A percentile compares a stretch with the other conserved stretches of the same genome.
phyloP scores from a whole-genome alignment of 805 yeast species.

The Candida alai region DNA sequence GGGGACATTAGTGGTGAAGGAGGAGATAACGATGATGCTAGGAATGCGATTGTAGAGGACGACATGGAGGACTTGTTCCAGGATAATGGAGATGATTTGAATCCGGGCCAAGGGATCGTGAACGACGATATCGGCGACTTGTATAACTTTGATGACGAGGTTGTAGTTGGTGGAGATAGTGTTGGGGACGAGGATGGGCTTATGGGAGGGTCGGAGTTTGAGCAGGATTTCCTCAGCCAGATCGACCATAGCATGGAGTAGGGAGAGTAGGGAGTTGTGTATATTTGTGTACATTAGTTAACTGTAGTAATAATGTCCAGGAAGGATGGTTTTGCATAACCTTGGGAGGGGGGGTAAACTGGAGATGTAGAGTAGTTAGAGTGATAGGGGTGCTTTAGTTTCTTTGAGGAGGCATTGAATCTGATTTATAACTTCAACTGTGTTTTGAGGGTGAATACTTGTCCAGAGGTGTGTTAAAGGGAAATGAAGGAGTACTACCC shows the following conservation, averaged over 20 bases:
- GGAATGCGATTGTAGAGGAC: slow-evolving; percentile 1
- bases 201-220: slow-evolving; percentile 25
- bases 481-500: too few species aligned
- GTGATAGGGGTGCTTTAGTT: too few species aligned
- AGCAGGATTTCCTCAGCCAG: slow-evolving; percentile 28
- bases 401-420: too few species aligned
- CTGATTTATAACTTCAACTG: too few species aligned
- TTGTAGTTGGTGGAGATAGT: not conserved
- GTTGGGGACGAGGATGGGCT: slow-evolving; percentile 20
- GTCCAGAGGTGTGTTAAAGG: too few species aligned
- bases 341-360: too few species aligned
- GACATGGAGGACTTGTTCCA: slow-evolving; percentile 11
- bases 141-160: slow-evolving; percentile 21
- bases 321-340: too few species aligned
- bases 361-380: too few species aligned
- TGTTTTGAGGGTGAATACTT: too few species aligned
- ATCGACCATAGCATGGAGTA: slow-evolving; percentile 22
- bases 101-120: slow-evolving; percentile 9
- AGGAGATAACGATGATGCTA: not conserved
- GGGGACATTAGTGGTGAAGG: not conserved
- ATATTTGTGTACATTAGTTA: too few species aligned
- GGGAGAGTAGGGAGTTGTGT: too few species aligned
- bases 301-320: too few species aligned
- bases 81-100: slow-evolving; percentile 10
- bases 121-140: slow-evolving; percentile 32